Conservation (phyloP, 768 basidiomycete genomes). For the Tulasnella sp. region DNA sequence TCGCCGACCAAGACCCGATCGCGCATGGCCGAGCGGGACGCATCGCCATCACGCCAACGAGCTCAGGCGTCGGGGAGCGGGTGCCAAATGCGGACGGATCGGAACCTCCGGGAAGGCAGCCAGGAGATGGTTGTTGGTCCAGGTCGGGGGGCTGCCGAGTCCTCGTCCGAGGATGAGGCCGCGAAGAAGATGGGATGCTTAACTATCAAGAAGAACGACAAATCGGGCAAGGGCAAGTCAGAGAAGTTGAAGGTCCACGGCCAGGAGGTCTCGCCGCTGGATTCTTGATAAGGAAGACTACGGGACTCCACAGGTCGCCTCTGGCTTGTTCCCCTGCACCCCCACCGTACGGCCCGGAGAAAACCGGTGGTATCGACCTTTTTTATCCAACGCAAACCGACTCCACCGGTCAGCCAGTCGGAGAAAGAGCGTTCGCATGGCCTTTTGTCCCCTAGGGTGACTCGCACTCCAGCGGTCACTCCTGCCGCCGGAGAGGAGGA, state of each 20-base stretch:
- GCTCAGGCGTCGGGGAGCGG: slow-evolving; percentile 18
- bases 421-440: slow-evolving; percentile 77
- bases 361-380: slow-evolving; percentile 42
- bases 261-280: neutral
- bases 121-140: slow-evolving; percentile 33
- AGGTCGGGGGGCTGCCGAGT: slow-evolving; percentile 29
- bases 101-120: slow-evolving; percentile 43
- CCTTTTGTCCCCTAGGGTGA: slow-evolving; percentile 58
- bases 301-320: slow-evolving; percentile 20
- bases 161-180: slow-evolving; percentile 31
- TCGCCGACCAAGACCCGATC: neutral
- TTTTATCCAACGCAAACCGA: slow-evolving; percentile 34
- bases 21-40: neutral
- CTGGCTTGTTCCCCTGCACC: neutral
- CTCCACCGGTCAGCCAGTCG: slow-evolving; percentile 41
- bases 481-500: slow-evolving; percentile 61
- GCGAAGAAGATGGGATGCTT: slow-evolving; percentile 13
- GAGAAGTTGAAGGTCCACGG: neutral
- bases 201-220: slow-evolving; percentile 14
- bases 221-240: neutral
- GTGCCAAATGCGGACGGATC: slow-evolving; percentile 49
- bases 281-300: neutral
- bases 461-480: slow-evolving; percentile 64
- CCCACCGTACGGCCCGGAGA: slow-evolving; percentile 23
- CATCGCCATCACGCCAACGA: slow-evolving; percentile 6